Conservation (phyloP, 495 filamentous ascomycete genomes). For the Podospora bellae-mahoneyi region DNA sequence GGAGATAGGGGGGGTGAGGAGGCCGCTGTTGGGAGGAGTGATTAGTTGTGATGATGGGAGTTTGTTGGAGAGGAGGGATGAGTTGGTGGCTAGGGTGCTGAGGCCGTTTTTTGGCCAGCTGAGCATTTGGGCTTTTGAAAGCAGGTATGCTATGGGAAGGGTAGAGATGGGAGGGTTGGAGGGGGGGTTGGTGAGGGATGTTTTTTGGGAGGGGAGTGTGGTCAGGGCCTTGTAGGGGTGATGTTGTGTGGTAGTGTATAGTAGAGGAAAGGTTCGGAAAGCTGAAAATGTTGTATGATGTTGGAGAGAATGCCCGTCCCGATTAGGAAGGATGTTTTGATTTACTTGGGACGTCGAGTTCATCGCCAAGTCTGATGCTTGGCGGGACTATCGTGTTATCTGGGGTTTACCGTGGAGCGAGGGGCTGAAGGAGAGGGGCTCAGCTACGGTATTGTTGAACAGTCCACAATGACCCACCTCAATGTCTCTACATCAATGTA, state of each 20-base stretch:
- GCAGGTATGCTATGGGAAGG: constrained; percentile 76
- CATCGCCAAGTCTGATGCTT: background rate
- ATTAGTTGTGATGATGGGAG: constrained; percentile 40
- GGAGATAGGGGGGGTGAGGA: constrained; percentile 34
- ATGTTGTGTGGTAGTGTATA: too few relatives aligned
- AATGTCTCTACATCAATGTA: background rate
- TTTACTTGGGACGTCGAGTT: background rate
- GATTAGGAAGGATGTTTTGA: background rate
- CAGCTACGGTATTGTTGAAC: background rate
- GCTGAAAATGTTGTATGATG: too few relatives aligned
- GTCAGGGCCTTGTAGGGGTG: constrained; percentile 46
- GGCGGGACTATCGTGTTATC: background rate
- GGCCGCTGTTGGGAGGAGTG: constrained; percentile 49
- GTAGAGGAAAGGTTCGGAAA: too few relatives aligned
- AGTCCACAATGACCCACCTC: background rate
- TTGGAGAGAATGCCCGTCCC: background rate
- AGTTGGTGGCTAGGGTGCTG: constrained; percentile 69
- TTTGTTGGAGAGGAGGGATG: constrained; percentile 56
- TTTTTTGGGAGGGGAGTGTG: constrained; percentile 75
- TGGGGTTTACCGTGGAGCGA: background rate
- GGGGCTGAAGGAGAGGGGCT: background rate
- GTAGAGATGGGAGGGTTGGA: constrained; percentile 68
- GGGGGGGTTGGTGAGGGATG: constrained; percentile 66
- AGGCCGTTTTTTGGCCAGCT: constrained; percentile 87
- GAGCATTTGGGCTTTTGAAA: constrained; percentile 89